Percentiles rank a stretch among this genome's conserved stretches.
phyloP scores from a whole-genome alignment of 1,284 basidiomycete genomes.

The Trichosporon asahii region DNA sequence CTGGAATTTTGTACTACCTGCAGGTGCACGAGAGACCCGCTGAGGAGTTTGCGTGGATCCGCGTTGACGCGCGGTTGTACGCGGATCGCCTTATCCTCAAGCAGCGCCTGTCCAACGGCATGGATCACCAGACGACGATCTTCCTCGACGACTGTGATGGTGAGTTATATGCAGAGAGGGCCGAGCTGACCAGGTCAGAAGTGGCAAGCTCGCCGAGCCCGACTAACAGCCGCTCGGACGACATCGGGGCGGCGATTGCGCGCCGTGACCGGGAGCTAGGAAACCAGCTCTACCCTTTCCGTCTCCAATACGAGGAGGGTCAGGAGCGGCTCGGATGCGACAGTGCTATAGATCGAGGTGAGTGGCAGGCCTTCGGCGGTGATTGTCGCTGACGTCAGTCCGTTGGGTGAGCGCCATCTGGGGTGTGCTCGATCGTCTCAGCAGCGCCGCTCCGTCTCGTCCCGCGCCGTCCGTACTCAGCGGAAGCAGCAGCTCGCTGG shows the following conservation, averaged over 20 bases:
- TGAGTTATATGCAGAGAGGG: constrained; percentile 29
- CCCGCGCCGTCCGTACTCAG: constrained; percentile 26
- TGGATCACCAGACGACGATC: constrained; percentile 72
- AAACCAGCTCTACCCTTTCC: constrained; percentile 77
- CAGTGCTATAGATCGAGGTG: constrained; percentile 66
- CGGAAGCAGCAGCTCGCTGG: constrained; percentile 19
- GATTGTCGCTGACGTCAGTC: constrained; percentile 53
- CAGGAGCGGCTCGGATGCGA: constrained; percentile 78
- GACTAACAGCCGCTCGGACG: constrained; percentile 61
- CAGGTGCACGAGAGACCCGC: constrained; percentile 66
- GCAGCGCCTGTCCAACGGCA: constrained; percentile 74
- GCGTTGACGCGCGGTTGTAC: constrained; percentile 76
- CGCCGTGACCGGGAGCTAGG: constrained; percentile 60
- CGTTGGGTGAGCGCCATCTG: constrained; percentile 83
- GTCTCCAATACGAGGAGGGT: constrained; percentile 78
- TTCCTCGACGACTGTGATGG: constrained; percentile 71
- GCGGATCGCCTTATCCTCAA: constrained; percentile 72
- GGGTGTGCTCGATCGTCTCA: constrained; percentile 56
- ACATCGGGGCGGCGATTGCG: constrained; percentile 78
- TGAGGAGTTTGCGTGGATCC: constrained; percentile 75
- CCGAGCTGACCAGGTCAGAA: constrained; percentile 55
- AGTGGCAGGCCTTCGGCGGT: constrained; percentile 16
- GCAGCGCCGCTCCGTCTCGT: constrained; percentile 9
- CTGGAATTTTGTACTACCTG: constrained; percentile 80
- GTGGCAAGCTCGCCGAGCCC: constrained; percentile 75